A percentile compares a stretch with the other conserved stretches of the same genome.
Conservation (phyloP, 2,329 filamentous ascomycete species). For the Colletotrichum sp. region DNA sequence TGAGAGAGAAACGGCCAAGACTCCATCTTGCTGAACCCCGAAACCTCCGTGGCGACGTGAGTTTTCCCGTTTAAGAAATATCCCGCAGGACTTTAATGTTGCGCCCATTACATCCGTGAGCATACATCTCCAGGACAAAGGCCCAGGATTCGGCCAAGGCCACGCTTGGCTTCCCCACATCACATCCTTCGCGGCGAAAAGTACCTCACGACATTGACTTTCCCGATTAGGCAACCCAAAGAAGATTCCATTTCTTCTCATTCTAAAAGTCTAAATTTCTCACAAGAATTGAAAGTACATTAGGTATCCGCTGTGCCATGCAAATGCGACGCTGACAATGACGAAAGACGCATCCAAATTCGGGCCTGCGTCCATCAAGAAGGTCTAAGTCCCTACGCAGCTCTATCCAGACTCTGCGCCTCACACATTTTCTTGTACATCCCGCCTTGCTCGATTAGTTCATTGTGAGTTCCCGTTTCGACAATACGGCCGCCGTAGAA, state of each 20-base stretch:
- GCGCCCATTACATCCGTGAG: accelerated
- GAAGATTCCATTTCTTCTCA: not conserved
- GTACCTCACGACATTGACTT: not conserved
- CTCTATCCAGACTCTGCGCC: conserved; percentile 12
- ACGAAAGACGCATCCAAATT: not conserved
- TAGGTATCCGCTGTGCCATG: not conserved
- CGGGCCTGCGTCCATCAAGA: not conserved
- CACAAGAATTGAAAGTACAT: not conserved
- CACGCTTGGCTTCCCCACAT: not conserved
- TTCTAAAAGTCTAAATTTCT: not conserved
- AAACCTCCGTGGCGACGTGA: too few relatives aligned
- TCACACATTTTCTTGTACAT: conserved; percentile 19
- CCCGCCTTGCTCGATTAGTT: not conserved
- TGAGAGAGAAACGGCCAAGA: not conserved
- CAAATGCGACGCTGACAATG: not conserved
- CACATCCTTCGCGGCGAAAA: not conserved
- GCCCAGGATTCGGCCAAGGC: not conserved
- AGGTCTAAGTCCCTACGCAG: not conserved
- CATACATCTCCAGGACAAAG: not conserved
- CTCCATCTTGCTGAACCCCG: not conserved
- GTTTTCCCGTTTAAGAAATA: not conserved
- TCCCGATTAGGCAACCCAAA: not conserved
- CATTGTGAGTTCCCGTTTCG: conserved; percentile 7
- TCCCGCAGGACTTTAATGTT: accelerated
- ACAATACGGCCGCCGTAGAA: conserved; percentile 8